Percentiles rank a stretch among this genome's conserved stretches.
These are phyloP conservation scores for Ceratobasidium sp. DNA, from an alignment of 1,284 basidiomycete species.

Conservation along the genomic window DNA sequence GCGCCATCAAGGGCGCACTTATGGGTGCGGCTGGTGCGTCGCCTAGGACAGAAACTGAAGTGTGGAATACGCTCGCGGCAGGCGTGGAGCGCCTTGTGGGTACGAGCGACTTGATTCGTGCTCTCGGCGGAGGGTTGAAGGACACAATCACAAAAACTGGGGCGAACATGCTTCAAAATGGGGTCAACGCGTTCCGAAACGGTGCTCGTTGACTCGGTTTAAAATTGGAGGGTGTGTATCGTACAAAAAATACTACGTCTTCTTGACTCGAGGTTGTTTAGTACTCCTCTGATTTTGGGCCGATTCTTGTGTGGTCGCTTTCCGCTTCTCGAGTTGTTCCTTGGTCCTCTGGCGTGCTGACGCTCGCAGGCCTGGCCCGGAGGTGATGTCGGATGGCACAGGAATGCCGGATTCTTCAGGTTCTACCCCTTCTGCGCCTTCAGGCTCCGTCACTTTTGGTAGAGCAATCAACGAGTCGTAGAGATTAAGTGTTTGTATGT, in stretches of 20 bases:
- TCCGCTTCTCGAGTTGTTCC: slow-evolving; percentile 42
- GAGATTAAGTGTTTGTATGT: slow-evolving; percentile 68
- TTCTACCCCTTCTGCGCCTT: slow-evolving; percentile 58
- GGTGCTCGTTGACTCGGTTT: slow-evolving; percentile 4
- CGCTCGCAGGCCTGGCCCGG: slow-evolving; percentile 34
- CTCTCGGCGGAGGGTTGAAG: slow-evolving; percentile 33
- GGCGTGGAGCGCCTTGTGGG: slow-evolving; percentile 57
- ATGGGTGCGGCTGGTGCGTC: slow-evolving; percentile 81
- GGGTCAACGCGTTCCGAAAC: slow-evolving; percentile 26
- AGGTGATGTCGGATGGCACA: slow-evolving; percentile 32
- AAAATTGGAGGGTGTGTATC: slow-evolving; percentile 4
- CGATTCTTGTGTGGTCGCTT: slow-evolving; percentile 23
- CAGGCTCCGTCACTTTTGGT: slow-evolving; percentile 70
- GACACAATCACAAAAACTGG: slow-evolving; percentile 34
- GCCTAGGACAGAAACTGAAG: slow-evolving; percentile 41
- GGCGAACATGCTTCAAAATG: slow-evolving; percentile 12
- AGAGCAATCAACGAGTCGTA: slow-evolving; percentile 70
- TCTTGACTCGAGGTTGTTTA: slow-evolving; percentile 30
- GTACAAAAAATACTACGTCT: slow-evolving; percentile 6
- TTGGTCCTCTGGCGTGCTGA: slow-evolving; percentile 37
- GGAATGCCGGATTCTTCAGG: slow-evolving; percentile 43
- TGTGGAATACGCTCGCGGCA: slow-evolving; percentile 57
- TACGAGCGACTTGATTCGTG: slow-evolving; percentile 50
- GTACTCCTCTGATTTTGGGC: slow-evolving; percentile 8
- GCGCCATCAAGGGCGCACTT: slow-evolving; percentile 81